Evolutionary conservation across 2,329 filamentous ascomycete genomes (phyloP), one percentile per base, ranked within the genome.

Genomic region (Trichoderma brevicompactum): DNA sequence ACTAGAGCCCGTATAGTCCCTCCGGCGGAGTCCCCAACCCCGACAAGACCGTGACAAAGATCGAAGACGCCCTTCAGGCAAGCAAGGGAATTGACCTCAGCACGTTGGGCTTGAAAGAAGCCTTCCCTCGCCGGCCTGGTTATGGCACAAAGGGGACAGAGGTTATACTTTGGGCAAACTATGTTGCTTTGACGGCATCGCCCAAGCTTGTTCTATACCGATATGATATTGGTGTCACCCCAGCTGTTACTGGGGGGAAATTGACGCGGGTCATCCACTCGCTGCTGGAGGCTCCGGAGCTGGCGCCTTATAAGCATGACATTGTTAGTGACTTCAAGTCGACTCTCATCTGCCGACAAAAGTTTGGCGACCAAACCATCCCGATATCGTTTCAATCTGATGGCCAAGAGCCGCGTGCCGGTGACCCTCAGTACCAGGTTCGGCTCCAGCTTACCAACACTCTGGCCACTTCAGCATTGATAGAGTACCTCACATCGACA

Each of bases 271-370:
- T 69, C 9, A 36, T 68, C 3, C 66, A 61, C 6, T 66, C 75
- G n/a, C 43, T 76, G 10, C 50, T 75, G 15, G 69, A 69, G 23
- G 58, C 70, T 32, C 41, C 62, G 5, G 66, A 71, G n/a, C 52
- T 77, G 5, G 64, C 62, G 0, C 19, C 62, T 0, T 43, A 59
- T 48, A 55, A 58, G 3, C 43, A 50, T 12, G 69, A 73, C 56
- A 63, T 78, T 4, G 74, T 74, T 13, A 76, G 74, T 2, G 77
- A 78, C 62, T 78, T 77, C 68, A 72, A 67, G 64, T 72, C 74
- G 1, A 76, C 71, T 0, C 63, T 79, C 1, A 68, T 79, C 36
- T 70, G 75, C 6, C 70, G 69, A 1, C 64, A 44, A 10, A 66
- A 70, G 28, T 60, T 78, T 10, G 59, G 68, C 8, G 58, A 67